Percentiles rank a stretch among this genome's conserved stretches.
Conservation (phyloP, 1,284 basidiomycete genomes). For the Trametes hirsuta region DNA sequence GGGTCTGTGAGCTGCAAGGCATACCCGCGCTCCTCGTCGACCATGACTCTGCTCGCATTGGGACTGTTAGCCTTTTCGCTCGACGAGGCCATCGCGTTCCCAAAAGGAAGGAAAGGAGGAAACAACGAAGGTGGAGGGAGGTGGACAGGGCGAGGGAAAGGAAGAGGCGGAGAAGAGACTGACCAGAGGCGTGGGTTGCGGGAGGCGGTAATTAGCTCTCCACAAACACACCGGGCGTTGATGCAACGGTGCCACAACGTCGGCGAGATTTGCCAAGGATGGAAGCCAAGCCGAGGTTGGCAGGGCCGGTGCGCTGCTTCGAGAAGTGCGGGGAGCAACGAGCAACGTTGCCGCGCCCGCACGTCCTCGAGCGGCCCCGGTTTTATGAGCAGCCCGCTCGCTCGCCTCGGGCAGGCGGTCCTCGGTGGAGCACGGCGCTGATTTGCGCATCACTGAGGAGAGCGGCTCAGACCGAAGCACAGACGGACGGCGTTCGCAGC, state of each 20-base stretch:
- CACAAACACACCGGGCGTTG: neutral
- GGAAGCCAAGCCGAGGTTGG: slow-evolving; percentile 1
- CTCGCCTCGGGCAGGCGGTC: no score
- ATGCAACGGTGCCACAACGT: neutral
- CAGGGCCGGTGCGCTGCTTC: slow-evolving; percentile 1
- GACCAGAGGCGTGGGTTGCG: slow-evolving; percentile 16
- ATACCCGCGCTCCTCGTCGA: slow-evolving; percentile 21
- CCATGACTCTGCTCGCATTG: slow-evolving; percentile 12
- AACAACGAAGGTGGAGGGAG: neutral
- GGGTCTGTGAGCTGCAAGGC: slow-evolving; percentile 9
- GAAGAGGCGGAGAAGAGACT: slow-evolving; percentile 5
- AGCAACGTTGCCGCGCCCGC: neutral
- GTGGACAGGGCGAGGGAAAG: neutral
- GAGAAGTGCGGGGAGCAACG: neutral
- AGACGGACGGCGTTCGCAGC: no score
- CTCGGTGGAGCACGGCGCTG: no score
- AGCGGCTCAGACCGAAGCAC: no score
- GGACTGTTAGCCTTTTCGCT: slow-evolving; percentile 13
- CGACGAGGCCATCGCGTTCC: neutral
- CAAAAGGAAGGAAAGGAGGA: neutral
- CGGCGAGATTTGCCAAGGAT: slow-evolving; percentile 5
- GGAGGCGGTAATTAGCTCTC: neutral
- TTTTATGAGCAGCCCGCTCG: no score
- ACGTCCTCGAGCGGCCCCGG: no score
- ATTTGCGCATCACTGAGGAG: no score